phyloP scores from a whole-genome alignment of 2,329 filamentous ascomycete genomes.

The Alternaria sp. region DNA sequence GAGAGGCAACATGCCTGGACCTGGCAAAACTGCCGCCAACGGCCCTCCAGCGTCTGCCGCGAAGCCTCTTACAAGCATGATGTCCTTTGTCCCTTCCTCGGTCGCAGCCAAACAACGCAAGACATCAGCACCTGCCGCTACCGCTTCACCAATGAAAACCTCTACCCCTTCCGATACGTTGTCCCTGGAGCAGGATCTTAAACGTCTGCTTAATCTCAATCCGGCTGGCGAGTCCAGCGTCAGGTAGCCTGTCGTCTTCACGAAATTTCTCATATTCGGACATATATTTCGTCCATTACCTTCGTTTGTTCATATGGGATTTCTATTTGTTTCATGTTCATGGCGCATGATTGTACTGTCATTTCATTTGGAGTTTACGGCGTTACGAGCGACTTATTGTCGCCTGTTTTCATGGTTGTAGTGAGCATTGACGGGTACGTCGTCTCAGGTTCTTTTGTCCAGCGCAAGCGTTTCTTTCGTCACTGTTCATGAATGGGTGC shows the following conservation, averaged over 20 bases:
- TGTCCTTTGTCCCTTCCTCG: constrained; percentile 49
- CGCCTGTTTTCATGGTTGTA: constrained; percentile 20
- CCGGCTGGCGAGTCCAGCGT: constrained; percentile 32
- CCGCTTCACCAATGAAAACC: constrained; percentile 24
- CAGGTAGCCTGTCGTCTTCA: constrained; percentile 27
- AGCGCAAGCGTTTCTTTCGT: constrained; percentile 20
- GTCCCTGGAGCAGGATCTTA: constrained; percentile 47
- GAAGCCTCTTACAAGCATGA: constrained; percentile 37
- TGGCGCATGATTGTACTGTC: constrained; percentile 27
- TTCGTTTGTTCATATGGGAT: constrained; percentile 36
- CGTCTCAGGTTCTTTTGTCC: constrained; percentile 11
- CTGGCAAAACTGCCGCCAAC: constrained; percentile 22
- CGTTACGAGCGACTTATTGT: constrained; percentile 26
- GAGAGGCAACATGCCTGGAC: constrained; percentile 21
- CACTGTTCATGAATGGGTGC: constrained; percentile 24
- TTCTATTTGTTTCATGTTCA: constrained; percentile 28
- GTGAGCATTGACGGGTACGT: constrained; percentile 19
- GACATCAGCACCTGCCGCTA: constrained; percentile 26
- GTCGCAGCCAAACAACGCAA: constrained; percentile 45
- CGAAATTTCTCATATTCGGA: constrained; percentile 34
- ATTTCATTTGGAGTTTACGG: constrained; percentile 30
- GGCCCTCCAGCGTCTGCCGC: constrained; percentile 24
- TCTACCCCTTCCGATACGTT: constrained; percentile 30
- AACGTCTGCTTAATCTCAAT: constrained; percentile 47
- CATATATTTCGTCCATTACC: constrained; percentile 26